Evolutionary conservation across 441 rosid species (phyloP), one percentile per base, ranked within the genome.

Genomic region (Aleurites moluccanus): DNA sequence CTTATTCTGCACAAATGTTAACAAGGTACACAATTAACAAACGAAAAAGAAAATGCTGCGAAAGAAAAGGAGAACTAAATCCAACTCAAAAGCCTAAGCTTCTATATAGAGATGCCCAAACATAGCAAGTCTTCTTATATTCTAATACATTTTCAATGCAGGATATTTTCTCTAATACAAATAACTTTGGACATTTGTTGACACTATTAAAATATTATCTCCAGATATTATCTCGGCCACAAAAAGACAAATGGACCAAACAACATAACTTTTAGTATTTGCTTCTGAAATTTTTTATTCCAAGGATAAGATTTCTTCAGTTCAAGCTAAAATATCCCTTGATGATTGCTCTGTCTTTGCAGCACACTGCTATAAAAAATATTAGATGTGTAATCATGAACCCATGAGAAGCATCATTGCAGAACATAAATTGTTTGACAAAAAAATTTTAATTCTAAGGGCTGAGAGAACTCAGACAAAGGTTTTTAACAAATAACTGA

Each of bases 1-100:
- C 73, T 89, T 88, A 0, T 80, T 81, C 94, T 90, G 89, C 78
- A 45, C 1, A 45, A 2, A 23, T 3, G 2, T 15, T 18, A 59
- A 9, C 11, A 44, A 66, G 13, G 10, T 11, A 35, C 15, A 20
- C 0, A 11, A 49, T 5, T 7, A n/a, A 21, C n/a, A 4, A 53
- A 7, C 20, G 3, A 18, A 8, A 45, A 33, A 14, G 45, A 60
- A 20, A 38, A 38, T 38, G 40, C 8, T 38, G 1, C 9, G 42
- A 8, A 28, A 11, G 0, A 8, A 9, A 35, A 55, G 64, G 23
- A 6, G 8, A 64, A 13, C 49, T 53, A 6, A 18, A 52, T 52
- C 50, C 16, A 45, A 45, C 50, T 45, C 15, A 45, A 2, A 45
- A 45, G 40, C 40, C 40, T 5, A 38, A 38, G 9, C 8, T 38